A percentile compares a stretch with the other conserved stretches of the same genome.
These are phyloP conservation scores for Pezicula neosporulosa DNA, from an alignment of 2,329 filamentous ascomycete species.

Conservation along the genomic window DNA sequence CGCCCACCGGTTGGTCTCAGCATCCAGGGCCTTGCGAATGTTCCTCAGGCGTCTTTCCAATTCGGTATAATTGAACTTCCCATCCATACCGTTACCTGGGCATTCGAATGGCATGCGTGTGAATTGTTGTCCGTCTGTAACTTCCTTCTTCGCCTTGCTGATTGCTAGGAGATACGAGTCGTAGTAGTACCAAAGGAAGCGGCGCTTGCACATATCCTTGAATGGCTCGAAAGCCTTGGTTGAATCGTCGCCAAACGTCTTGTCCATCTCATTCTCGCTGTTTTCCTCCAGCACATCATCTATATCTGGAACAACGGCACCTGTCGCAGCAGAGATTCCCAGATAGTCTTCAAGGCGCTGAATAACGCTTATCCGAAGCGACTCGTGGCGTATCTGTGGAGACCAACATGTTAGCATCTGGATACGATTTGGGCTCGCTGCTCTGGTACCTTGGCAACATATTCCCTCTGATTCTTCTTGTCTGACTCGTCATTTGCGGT, in stretches of 20 bases:
- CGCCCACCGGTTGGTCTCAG: conserved; percentile 71
- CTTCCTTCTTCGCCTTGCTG: conserved; percentile 59
- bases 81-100: conserved; percentile 75
- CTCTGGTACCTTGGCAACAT: conserved; percentile 67
- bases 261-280: conserved; percentile 45
- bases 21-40: conserved; percentile 68
- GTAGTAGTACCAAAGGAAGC: conserved; percentile 96
- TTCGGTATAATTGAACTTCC: conserved; percentile 76
- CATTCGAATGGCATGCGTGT: conserved; percentile 86
- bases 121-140: conserved; percentile 63
- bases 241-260: conserved; percentile 42
- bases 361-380: conserved; percentile 80
- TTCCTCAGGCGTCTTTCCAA: conserved; percentile 65
- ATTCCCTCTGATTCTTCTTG: conserved; percentile 69
- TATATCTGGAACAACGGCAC: conserved; percentile 34
- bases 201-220: conserved; percentile 82
- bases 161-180: conserved; percentile 78
- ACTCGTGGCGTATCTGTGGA: conserved; percentile 81
- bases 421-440: background rate
- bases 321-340: conserved; percentile 52
- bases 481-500: conserved; percentile 64
- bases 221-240: conserved; percentile 75
- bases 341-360: conserved; percentile 80
- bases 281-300: conserved; percentile 30
- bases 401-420: background rate